Conservation (phyloP, 139 green algal species). For the Diplosphaera chodatii region DNA sequence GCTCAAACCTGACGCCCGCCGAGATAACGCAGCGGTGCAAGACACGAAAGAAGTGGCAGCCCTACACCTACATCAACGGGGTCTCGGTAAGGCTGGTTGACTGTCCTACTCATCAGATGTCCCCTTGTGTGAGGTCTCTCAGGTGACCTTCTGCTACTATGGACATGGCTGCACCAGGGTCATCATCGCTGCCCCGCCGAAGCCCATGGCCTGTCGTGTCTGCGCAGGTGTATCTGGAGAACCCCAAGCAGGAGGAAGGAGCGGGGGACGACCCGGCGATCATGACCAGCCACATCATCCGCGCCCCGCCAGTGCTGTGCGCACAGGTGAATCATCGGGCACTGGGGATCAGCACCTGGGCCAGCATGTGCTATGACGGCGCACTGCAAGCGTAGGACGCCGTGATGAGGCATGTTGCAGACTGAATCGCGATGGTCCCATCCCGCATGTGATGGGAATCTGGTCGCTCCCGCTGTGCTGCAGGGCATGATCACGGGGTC, state of each 20-base stretch:
- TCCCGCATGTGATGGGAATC: too few species aligned
- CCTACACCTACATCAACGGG: neutral
- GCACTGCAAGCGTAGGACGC: too few species aligned
- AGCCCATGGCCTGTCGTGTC: too few species aligned
- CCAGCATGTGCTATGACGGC: too few species aligned
- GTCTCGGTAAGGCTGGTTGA: neutral
- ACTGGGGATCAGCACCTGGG: too few species aligned
- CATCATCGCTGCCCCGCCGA: too few species aligned
- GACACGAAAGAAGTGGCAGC: neutral
- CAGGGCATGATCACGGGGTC: neutral
- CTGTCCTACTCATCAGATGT: too few species aligned
- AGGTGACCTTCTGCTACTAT: too few species aligned
- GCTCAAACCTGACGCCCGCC: neutral
- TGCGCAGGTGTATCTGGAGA: neutral
- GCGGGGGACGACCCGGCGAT: neutral
- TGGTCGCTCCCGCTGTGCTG: neutral
- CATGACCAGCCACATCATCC: conserved; percentile 1
- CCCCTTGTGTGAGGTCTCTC: too few species aligned
- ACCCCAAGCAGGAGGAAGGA: neutral
- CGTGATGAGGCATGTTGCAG: too few species aligned
- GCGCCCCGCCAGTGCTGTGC: neutral
- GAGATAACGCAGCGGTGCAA: neutral
- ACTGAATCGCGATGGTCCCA: too few species aligned
- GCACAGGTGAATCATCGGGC: neutral
- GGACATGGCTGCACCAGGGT: too few species aligned